Evolutionary conservation across 257 asterid genomes (phyloP), one percentile per base, ranked within the genome.

Genomic region (Prunella vulgaris): DNA sequence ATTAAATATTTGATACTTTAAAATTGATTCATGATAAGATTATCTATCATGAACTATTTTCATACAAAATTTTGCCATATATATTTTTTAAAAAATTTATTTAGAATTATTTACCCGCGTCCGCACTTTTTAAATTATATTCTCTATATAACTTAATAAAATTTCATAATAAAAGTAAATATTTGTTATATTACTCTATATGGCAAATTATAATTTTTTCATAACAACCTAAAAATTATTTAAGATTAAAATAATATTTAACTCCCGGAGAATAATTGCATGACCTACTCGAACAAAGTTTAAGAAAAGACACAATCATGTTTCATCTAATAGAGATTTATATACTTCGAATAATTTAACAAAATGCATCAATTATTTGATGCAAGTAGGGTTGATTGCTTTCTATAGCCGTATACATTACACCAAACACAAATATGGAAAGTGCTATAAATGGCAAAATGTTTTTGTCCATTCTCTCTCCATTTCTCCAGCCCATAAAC

Each of bases 221-320:
- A 1, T 8, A 35, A 35, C 51, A 61, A 35, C 10, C 10, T 8
- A 37, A 33, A 61, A 10, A 17, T 25, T 25, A 61, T n/a, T 15
- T 20, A 33, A 18, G 18, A 61, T n/a, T 15, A 33, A 21, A 18
- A 18, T 1, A 30, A 60, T 7, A 32, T 9, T 42, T 38, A 42
- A 5, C 8, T 44, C 17, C 40, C n/a, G 9, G 10, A 48, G 58
- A 46, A 48, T 46, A 48, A 18, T 44, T n/a, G 51, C 22, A 32
- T n/a, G n/a, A n/a, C 35, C 72, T 13, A 56, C 57, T 56, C 28
- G 22, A 17, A 56, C 56, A 35, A 37, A 52, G 12, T 56, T 21
- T 53, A 69, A 69, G 42, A 14, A 35, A 38, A 56, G 40, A 56
- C 74, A 68, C 37, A 69, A 69, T 37, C 65, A 69, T 69, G 65